These are phyloP conservation scores for Phytophthora megakarya DNA, from an alignment of 352 stramenopile species.

Conservation along the genomic window DNA sequence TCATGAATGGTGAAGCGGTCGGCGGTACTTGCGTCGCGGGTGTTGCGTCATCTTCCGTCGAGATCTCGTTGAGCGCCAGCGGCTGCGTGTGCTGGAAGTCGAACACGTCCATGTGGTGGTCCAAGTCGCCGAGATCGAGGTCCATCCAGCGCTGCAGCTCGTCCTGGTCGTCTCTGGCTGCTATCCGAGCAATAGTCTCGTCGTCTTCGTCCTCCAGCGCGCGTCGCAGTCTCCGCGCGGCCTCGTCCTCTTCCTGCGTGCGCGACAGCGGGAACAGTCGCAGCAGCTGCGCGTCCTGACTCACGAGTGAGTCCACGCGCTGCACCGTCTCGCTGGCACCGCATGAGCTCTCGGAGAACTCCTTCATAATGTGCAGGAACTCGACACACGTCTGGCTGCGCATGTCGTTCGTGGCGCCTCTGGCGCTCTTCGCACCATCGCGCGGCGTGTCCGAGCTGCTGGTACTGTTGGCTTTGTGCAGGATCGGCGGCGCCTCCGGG, in stretches of 20 bases:
- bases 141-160: conserved; percentile 71
- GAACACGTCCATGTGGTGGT: conserved; percentile 65
- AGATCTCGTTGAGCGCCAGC: conserved; percentile 28
- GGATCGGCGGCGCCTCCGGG: conserved; percentile 10
- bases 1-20: conserved; percentile 37
- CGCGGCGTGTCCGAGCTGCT: not conserved
- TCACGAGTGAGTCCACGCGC: conserved; percentile 68
- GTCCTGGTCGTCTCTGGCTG: conserved; percentile 40
- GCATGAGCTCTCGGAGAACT: conserved; percentile 72
- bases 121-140: conserved; percentile 55
- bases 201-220: conserved; percentile 30
- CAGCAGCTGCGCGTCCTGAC: conserved; percentile 61
- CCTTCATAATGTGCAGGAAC: conserved; percentile 80
- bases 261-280: conserved; percentile 53
- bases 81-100: conserved; percentile 48
- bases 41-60: not conserved
- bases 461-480: conserved; percentile 4
- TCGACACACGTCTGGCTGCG: conserved; percentile 62
- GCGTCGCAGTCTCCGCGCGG: conserved; percentile 24
- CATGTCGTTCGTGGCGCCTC: conserved; percentile 35
- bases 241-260: conserved; percentile 33
- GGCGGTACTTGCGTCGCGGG: conserved; percentile 14
- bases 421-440: conserved; percentile 19
- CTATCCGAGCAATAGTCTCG: conserved; percentile 30
- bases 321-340: conserved; percentile 65